Percentiles rank a stretch among this genome's conserved stretches.
Evolutionary conservation across 2,329 filamentous ascomycete genomes (phyloP).

Genomic region (Botrytis byssoidea): DNA sequence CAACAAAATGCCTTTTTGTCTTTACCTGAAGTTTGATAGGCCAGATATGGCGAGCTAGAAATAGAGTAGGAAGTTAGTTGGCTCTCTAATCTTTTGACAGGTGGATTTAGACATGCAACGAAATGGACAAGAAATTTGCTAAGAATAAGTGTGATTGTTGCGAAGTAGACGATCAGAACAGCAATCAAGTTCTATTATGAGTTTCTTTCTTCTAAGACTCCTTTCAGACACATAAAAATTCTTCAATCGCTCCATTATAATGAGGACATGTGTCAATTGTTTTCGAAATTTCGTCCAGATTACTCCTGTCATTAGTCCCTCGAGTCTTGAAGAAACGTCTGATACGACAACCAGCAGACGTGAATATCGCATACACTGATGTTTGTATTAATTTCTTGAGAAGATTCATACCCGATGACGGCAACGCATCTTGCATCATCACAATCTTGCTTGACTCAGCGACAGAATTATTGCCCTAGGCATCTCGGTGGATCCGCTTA

Average conservation of each 20-base stretch:
- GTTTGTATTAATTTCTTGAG: neutral
- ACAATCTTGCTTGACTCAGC: neutral
- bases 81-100: neutral
- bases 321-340: neutral
- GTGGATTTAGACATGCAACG: neutral
- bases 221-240: neutral
- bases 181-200: neutral
- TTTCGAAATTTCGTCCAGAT: neutral
- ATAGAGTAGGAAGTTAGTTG: neutral
- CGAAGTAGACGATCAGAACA: neutral
- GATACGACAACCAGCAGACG: neutral
- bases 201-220: neutral
- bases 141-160: neutral
- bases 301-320: neutral
- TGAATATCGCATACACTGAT: neutral
- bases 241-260: neutral
- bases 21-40: neutral
- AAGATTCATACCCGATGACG: neutral
- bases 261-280: neutral
- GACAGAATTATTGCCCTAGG: neutral
- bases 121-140: neutral
- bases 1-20: neutral
- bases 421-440: neutral
- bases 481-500: neutral
- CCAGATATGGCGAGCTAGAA: too few species aligned